These are phyloP conservation scores for Yamadazyma insecticola DNA, from an alignment of 805 yeast genomes.

Conservation along the genomic window DNA sequence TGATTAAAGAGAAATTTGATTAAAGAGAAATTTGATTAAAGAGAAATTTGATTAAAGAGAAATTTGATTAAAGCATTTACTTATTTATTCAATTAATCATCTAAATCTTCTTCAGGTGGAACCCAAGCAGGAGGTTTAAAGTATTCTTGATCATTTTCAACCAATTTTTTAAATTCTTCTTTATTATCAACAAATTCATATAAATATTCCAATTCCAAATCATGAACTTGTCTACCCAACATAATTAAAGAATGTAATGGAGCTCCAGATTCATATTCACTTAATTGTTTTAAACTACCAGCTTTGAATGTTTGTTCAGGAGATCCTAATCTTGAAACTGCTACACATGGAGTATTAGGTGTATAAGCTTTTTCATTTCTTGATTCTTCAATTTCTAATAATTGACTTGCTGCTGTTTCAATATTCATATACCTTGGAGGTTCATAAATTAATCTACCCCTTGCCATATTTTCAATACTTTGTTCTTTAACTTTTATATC, in stretches of 20 bases:
- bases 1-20: too few species aligned
- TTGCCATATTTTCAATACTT: conserved; percentile 87
- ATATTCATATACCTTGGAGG: conserved; percentile 97
- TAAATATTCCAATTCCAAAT: conserved; percentile 82
- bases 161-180: conserved; percentile 44
- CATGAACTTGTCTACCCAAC: conserved; percentile 92
- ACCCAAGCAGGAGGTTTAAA: conserved; percentile 72
- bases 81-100: conserved; percentile 2
- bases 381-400: conserved; percentile 79
- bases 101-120: conserved; percentile 35
- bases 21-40: too few species aligned
- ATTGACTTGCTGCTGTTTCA: conserved; percentile 81
- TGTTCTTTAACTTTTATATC: conserved; percentile 98
- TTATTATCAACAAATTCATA: conserved; percentile 67
- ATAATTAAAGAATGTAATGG: conserved; percentile 90
- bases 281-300: conserved; percentile 72
- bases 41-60: too few species aligned
- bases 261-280: conserved; percentile 85
- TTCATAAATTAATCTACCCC: conserved; percentile 88
- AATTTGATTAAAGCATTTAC: background rate
- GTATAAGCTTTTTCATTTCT: conserved; percentile 78
- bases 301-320: conserved; percentile 80
- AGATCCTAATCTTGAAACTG: conserved; percentile 87
- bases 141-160: conserved; percentile 56
- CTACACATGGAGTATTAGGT: conserved; percentile 86